These are phyloP conservation scores for Rhododendron williamsianum DNA, from an alignment of 148 eudicot species.

Conservation along the genomic window DNA sequence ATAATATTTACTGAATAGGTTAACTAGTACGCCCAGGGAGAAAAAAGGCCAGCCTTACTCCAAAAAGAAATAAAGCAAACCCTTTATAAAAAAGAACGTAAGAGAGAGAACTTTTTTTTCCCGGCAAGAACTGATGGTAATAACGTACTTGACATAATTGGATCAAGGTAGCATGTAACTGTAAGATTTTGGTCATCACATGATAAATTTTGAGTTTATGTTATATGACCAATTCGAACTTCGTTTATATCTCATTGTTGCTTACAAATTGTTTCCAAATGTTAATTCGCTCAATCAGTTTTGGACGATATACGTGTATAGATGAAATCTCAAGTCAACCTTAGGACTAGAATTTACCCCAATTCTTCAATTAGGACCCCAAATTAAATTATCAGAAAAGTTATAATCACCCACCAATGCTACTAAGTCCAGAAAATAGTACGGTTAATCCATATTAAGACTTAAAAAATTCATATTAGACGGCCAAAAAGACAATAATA, in stretches of 20 bases:
- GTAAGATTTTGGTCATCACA: background rate
- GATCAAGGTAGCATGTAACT: background rate
- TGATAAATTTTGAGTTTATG: background rate
- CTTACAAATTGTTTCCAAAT: background rate
- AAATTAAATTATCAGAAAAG: too few species aligned
- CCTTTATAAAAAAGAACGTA: background rate
- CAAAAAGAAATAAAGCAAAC: background rate
- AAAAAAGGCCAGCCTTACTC: background rate
- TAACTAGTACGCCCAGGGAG: background rate
- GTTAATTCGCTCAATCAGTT: background rate
- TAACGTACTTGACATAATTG: background rate
- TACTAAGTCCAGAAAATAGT: background rate
- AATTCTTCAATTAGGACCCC: background rate
- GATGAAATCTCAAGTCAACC: background rate
- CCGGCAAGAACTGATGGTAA: background rate
- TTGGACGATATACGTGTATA: background rate
- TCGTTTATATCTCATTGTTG: background rate
- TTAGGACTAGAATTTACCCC: background rate
- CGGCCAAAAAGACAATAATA: too few species aligned
- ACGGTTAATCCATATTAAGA: background rate
- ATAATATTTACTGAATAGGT: too few species aligned
- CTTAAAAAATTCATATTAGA: too few species aligned
- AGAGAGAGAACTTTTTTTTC: too few species aligned
- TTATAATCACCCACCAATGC: background rate
- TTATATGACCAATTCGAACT: background rate